Base-by-base conservation (phyloP, 805 yeast species). In the Myxozyma vanderwaltii region DNA sequence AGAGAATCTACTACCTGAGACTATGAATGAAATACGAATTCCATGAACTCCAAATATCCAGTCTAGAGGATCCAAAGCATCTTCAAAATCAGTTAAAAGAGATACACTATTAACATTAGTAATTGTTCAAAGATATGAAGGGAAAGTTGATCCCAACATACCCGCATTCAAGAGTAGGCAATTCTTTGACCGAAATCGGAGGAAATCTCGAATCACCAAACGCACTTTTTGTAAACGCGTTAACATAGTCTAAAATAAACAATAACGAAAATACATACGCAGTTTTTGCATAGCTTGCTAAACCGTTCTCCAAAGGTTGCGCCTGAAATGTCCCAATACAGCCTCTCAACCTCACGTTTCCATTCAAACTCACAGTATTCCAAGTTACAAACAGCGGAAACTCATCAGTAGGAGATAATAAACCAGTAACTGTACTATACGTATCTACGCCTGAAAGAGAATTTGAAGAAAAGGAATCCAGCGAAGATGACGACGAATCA, bases 1-100 rank as follows among this genome's bases (percentile, higher is more conserved):
- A 51, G 64, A 55, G 55, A 76, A 79, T 0, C 69, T 59, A 3
- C 74, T 69, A 1, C 80, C 79, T 6, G 70, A 66, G 21, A 74
- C 67, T 10, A 69, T 69, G 66, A 89, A 83, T 17, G 74, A 70
- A 4, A 91, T 80, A 56, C 83, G 79, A 19, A 94, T 81, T 0
- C 99, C 99, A 71, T 94, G 94, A 13, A 69, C 70, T 0, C 99
- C 98, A 48, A 92, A 71, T 6, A 73, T 78, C 98, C 98, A 94
- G 68, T 88, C 88, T 51, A 77, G 72, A 0, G 85, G 79, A 59
- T 81, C 82, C 0, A 68, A 65, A 1, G 80, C 82, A 4, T 75
- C 71, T 55, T 79, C 83, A 63, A 87, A 87, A 58, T 86, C 79
- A 56, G 78, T 80, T 17, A 89, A 71, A 15, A 88, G 69, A 0